Evolutionary conservation across 352 stramenopile genomes (phyloP).

Genomic region (Thraustochytrium striatum): DNA sequence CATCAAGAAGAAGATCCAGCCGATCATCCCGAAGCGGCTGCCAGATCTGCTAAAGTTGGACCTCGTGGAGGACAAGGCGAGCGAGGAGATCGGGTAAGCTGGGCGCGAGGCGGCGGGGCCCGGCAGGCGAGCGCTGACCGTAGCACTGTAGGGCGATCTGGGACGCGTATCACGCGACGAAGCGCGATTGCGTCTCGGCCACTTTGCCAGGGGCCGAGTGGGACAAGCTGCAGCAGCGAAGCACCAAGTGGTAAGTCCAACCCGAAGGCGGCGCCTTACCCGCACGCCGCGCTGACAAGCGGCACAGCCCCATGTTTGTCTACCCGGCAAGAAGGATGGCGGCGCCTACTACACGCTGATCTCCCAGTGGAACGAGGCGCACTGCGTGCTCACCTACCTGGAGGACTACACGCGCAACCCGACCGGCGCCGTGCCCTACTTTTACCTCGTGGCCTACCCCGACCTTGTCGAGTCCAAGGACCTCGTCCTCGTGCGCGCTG

Average conservation of each 20-base stretch:
- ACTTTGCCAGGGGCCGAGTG: neutral
- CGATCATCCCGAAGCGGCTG: neutral
- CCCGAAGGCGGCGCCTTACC: no score
- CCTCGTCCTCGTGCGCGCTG: slow-evolving; percentile 6
- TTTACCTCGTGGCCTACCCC: slow-evolving; percentile 34
- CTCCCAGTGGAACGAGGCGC: slow-evolving; percentile 29
- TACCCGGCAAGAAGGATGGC: slow-evolving; percentile 19
- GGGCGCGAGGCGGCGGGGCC: neutral
- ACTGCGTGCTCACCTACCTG: slow-evolving; percentile 33
- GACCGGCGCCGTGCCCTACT: slow-evolving; percentile 12
- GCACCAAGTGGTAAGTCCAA: no score
- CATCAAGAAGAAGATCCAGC: slow-evolving; percentile 30
- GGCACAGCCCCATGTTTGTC: slow-evolving; percentile 46
- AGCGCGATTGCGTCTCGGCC: neutral
- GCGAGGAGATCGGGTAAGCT: neutral
- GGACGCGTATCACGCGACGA: slow-evolving; percentile 28
- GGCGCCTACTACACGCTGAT: slow-evolving; percentile 36
- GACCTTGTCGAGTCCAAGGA: slow-evolving; percentile 31
- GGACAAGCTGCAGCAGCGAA: no score
- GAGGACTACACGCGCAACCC: slow-evolving; percentile 41
- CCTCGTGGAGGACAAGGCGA: slow-evolving; percentile 7
- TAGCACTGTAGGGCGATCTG: neutral
- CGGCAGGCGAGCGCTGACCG: neutral
- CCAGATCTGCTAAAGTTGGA: slow-evolving; percentile 24
- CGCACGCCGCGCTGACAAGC: no score